Evolutionary conservation across 345 rosid genomes (phyloP), one percentile per base, ranked within the genome.

Genomic region (Hibiscus mutabilis): DNA sequence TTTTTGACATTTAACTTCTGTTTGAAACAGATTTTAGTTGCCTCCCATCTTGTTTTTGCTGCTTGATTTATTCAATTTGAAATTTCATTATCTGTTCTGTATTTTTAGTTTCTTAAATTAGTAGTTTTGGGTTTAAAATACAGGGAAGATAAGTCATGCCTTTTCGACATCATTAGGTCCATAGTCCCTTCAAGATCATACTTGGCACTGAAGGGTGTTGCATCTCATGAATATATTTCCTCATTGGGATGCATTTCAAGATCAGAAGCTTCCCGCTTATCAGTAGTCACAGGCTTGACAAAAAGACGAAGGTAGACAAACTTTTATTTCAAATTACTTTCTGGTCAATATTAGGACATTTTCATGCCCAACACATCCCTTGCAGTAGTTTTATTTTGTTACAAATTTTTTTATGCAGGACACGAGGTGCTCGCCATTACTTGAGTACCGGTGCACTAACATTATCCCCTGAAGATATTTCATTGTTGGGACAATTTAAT

Each of bases 211-310:
- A 89, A 82, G 82, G 96, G 94, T 64, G 61, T 66, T 61, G 84
- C 90, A 58, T 85, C 84, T 61, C 83, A 84, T 56, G 98, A 96
- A 74, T 96, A 90, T 73, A 74, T 85, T 68, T 89, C 97, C 70
- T 87, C 87, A 44, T 75, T 96, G 66, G 71, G 88, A 55, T 70
- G 74, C 74, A 92, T 96, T 67, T 86, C 96, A 70, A 86, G 87
- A 82, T 80, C 84, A 11, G 91, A 87, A 82, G 74, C 87, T 74
- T 84, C 87, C 58, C 89, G 87, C 65, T 44, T 86, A 71, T 83
- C 88, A 1, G 76, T 74, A 46, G 79, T 79, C 78, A 76, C 35
- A 29, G 71, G 74, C 76, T 71, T 59, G 31, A 66, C 79, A 62
- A 86, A 72, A 73, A 72, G 79, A 58, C 76, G 85, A 75, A 84